Evolutionary conservation across 2,329 filamentous ascomycete species (phyloP), one percentile per base, ranked within the genome.

Genomic region (Coniochaeta sp.): DNA sequence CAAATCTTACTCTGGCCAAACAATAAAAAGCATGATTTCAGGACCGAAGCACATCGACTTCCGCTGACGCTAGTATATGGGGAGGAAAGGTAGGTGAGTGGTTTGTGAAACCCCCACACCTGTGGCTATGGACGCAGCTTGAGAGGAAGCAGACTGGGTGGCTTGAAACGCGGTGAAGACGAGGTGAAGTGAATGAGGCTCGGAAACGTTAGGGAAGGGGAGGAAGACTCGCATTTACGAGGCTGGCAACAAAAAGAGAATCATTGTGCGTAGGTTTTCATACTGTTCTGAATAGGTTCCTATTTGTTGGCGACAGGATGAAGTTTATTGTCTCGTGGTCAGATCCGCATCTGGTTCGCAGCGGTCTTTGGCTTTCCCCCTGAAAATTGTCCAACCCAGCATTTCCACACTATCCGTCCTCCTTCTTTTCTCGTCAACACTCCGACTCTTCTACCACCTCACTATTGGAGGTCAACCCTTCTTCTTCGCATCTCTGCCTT

Each of bases 241-340:
- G 42, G 19, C 19, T 22, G 42, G 9, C 42, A 40, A 40, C 3
- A 17, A 24, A 8, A 14, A 28, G 47, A 30, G 30, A 28, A 52
- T 8, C 2, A 28, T 8, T n/a, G n/a, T n/a, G n/a, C n/a, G 19
- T 26, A 17, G 47, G 22, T 5, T 30, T n/a, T 30, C 47, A 2
- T 52, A 52, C 30, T 52, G 47, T 52, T 52, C 24, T 8, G 47
- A 30, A 17, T 30, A 52, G 19, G 22, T 22, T 30, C 4, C 19
- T 22, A 28, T 52, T 24, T 26, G 22, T 30, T 3, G 8, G 24
- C 16, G 47, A 52, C 22, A 17, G 4, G 47, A n/a, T n/a, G 26
- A 30, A 52, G 22, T 52, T n/a, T 59, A 58, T 61, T 59, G 57
- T 59, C 57, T 22, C 38, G 55, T 52, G 47, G 47, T 52, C 47